Base-by-base conservation (phyloP, 1,284 basidiomycete genomes). In the Thelephora terrestris region DNA sequence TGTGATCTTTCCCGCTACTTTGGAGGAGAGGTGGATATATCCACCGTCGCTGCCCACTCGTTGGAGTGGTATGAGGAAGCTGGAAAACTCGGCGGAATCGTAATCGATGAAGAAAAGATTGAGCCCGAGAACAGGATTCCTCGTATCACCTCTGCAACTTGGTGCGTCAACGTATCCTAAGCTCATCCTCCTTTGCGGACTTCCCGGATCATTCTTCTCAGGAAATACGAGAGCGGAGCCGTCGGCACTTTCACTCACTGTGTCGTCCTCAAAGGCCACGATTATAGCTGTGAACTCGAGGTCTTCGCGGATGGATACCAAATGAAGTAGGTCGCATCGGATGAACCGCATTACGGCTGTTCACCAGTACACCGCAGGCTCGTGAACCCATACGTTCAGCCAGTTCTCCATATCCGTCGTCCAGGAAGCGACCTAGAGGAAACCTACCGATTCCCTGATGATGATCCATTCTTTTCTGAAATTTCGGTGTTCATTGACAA, bases 1-100 rank as follows among this genome's bases (percentile, higher is more conserved):
- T 86, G 83, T 58, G 89, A 91, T 66, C 74, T 94, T 40, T 94
- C 91, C 47, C 85, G 95, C 57, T 99, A 98, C 76, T 98, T 99
- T 67, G 95, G 94, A 48, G 95, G 95, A 39, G 95, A 98, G 58
- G 92, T 98, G 50, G 89, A 96, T 61, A 83, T 95, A 52, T 69
- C 76, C 51, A 81, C 81, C 42, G 92, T 98, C 36, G 74, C 73
- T 44, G 90, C 91, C 7, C 89, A 91, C 63, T 91, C 91, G 6
- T 75, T 95, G 39, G 91, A 95, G 63, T 92, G 85, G 83, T 76
- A 93, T 64, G 92, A 96, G 66, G 78, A 82, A 54, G 89, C 95
- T 3, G 96, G 95, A 25, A 65, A 82, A 25, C 78, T 99, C 35
- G 81, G 80, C 56, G 91, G 87, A 66, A 78, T 94, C 59, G 69